A percentile compares a stretch with the other conserved stretches of the same genome.
phyloP scores from a whole-genome alignment of 805 yeast genomes.

The Pichia californica region DNA sequence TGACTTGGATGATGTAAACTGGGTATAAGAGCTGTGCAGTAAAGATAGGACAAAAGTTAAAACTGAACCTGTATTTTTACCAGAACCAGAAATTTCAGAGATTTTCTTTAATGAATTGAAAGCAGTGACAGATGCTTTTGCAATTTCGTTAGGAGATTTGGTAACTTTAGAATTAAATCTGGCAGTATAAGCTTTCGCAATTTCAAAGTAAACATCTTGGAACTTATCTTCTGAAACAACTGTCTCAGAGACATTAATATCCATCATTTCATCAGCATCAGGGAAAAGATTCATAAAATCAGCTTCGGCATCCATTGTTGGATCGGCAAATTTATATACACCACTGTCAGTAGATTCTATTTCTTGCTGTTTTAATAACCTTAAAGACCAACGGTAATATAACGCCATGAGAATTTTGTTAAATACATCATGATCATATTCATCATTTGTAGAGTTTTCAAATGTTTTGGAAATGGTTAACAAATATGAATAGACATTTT shows the following conservation, averaged over 20 bases:
- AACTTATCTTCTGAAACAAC: constrained; percentile 21
- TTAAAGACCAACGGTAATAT: constrained; percentile 77
- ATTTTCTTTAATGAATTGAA: constrained; percentile 25
- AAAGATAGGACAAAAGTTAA: constrained; percentile 32
- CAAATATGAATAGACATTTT: constrained; percentile 43
- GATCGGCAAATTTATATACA: constrained; percentile 59
- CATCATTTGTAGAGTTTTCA: constrained; percentile 11
- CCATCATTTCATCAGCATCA: constrained; percentile 67
- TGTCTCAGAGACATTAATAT: constrained; percentile 25
- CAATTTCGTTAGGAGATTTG: constrained; percentile 22
- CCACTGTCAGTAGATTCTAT: constrained; percentile 53
- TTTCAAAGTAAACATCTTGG: constrained; percentile 39
- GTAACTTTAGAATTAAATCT: constrained; percentile 28
- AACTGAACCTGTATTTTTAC: constrained; percentile 23
- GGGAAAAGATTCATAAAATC: constrained; percentile 83
- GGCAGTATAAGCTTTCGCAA: constrained; percentile 45
- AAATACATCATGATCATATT: constrained; percentile 22
- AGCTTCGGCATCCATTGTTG: constrained; percentile 62
- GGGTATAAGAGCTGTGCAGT: constrained; percentile 29
- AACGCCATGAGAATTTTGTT: constrained; percentile 49
- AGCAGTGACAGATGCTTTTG: constrained; percentile 31
- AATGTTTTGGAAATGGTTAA: constrained; percentile 37
- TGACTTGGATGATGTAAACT: constrained; percentile 19
- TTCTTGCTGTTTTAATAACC: constrained; percentile 61
- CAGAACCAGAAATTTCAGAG: constrained; percentile 18